These are phyloP conservation scores for Scenedesmus sp. DNA, from an alignment of 163 green algal genomes.

Conservation along the genomic window DNA sequence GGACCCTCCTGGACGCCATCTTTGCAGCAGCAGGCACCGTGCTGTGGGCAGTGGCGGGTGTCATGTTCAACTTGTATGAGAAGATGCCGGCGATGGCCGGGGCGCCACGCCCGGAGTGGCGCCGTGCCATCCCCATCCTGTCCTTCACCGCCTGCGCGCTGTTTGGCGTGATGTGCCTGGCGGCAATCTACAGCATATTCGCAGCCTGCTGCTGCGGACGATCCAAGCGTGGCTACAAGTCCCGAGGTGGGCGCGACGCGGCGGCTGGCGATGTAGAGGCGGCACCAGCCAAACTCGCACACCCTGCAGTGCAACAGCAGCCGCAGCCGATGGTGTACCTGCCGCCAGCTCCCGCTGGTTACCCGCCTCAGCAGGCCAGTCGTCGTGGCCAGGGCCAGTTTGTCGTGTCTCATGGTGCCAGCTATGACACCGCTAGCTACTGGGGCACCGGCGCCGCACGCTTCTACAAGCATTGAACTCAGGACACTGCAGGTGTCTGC, in stretches of 20 bases:
- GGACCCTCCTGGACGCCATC: conserved; percentile 52
- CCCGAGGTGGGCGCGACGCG: background rate
- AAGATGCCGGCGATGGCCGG: background rate
- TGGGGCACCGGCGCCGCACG: conserved; percentile 11
- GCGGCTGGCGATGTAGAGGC: background rate
- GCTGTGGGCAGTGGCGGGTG: conserved; percentile 39
- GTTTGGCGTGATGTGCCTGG: conserved; percentile 40
- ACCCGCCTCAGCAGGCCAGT: background rate
- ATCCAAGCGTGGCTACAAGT: background rate
- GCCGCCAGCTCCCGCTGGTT: background rate
- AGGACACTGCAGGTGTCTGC: background rate
- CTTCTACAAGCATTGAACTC: background rate
- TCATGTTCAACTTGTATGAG: conserved; percentile 44
- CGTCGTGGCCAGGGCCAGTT: background rate
- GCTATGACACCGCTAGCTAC: background rate
- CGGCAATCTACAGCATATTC: conserved; percentile 13
- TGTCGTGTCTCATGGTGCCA: background rate
- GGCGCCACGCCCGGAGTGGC: conserved; percentile 6
- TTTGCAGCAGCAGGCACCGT: conserved; percentile 47
- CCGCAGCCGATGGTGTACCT: background rate
- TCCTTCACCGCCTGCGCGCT: conserved; percentile 30
- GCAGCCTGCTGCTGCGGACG: conserved; percentile 32
- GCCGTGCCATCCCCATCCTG: conserved; percentile 7
- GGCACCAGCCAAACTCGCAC: background rate
- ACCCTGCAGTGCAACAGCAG: background rate